A percentile compares a stretch with the other conserved stretches of the same genome.
Conservation (phyloP, 2,329 filamentous ascomycete species). For the Cordyceps pruinosa region DNA sequence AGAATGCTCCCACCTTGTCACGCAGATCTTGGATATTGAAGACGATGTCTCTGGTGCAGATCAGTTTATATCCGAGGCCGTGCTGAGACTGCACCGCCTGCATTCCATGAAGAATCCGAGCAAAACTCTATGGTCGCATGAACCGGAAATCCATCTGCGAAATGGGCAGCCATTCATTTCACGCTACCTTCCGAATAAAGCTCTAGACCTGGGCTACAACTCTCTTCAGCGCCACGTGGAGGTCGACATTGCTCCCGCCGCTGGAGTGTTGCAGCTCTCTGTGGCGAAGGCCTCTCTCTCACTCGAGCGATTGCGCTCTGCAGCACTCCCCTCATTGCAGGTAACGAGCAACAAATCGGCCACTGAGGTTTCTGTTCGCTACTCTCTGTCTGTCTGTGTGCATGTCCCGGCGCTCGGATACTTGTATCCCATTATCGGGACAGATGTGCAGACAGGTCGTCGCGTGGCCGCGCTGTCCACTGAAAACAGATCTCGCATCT, state of each 20-base stretch:
- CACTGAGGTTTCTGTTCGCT: neutral
- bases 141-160: neutral
- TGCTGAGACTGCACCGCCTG: neutral
- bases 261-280: neutral
- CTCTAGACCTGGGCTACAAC: constrained; percentile 12
- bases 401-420: neutral
- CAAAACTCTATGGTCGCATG: neutral
- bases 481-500: neutral
- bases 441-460: neutral
- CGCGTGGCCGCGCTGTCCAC: neutral
- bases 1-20: neutral
- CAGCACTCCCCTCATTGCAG: neutral
- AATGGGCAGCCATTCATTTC: neutral
- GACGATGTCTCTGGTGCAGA: neutral
- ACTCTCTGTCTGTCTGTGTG: neutral
- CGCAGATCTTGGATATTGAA: neutral
- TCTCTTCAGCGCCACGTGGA: neutral
- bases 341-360: neutral
- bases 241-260: neutral
- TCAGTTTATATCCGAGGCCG: neutral
- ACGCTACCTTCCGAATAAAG: constrained; percentile 1
- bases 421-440: neutral
- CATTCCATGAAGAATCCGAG: neutral
- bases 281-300: neutral
- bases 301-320: neutral